phyloP scores from a whole-genome alignment of 2,329 filamentous ascomycete species.

The Fusarium caatingaense region DNA sequence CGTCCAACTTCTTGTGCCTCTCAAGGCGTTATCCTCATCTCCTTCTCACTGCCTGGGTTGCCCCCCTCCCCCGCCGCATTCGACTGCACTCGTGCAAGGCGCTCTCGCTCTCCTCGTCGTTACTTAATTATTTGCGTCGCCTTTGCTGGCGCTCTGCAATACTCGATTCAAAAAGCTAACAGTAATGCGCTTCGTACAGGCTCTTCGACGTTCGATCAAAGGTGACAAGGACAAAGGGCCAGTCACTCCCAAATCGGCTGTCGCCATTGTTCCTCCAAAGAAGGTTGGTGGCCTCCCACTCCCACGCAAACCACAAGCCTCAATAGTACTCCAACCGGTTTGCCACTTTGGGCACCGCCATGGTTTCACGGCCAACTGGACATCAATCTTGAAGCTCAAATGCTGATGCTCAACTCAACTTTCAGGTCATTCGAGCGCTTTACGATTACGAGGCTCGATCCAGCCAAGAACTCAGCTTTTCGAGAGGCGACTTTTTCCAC shows the following conservation, averaged over 20 bases:
- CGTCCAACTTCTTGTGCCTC: slow-evolving; percentile 17
- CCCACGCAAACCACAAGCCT: slow-evolving; percentile 22
- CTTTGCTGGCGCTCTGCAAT: slow-evolving; percentile 27
- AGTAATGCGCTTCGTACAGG: slow-evolving; percentile 65
- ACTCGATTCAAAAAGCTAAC: slow-evolving; percentile 52
- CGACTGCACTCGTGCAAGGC: slow-evolving; percentile 3
- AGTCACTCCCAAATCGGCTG: slow-evolving; percentile 84
- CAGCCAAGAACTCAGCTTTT: slow-evolving; percentile 86
- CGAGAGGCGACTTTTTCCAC: slow-evolving; percentile 96
- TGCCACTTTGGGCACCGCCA: slow-evolving; percentile 28
- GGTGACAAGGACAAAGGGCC: slow-evolving; percentile 85
- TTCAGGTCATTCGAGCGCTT: slow-evolving; percentile 92
- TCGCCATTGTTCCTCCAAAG: slow-evolving; percentile 91
- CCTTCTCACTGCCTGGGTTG: slow-evolving; percentile 11
- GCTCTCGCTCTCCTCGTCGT: slow-evolving; percentile 8
- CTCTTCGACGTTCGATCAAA: slow-evolving; percentile 89
- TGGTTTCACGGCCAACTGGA: slow-evolving; percentile 24
- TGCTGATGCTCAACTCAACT: slow-evolving; percentile 33
- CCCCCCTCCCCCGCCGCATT: slow-evolving; percentile 33
- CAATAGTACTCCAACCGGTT: slow-evolving; percentile 29
- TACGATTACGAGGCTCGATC: slow-evolving; percentile 89
- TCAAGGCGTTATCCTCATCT: slow-evolving; percentile 15
- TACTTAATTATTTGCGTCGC: slow-evolving; percentile 25
- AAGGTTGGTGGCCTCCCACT: slow-evolving; percentile 71
- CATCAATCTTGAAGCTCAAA: slow-evolving; percentile 17